phyloP scores from a whole-genome alignment of 148 eudicot species.

The Mesembryanthemum crystallinum region DNA sequence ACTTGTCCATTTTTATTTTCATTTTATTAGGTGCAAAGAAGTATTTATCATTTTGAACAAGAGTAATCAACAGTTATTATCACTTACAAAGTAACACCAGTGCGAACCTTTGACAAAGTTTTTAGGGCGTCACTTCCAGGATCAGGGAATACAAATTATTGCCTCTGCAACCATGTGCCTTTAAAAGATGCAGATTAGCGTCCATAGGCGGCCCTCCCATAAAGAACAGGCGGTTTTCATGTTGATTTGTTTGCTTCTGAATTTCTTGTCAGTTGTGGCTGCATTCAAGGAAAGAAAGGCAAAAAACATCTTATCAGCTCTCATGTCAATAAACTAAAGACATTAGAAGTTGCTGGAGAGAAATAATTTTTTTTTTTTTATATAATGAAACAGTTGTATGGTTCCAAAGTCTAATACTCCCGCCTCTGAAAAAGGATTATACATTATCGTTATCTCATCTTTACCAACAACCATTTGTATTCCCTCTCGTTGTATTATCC shows the following conservation, averaged over 20 bases:
- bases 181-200: neutral
- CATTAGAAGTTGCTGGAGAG: neutral
- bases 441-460: too few relatives aligned
- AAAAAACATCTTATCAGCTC: neutral
- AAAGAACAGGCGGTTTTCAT: neutral
- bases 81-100: neutral
- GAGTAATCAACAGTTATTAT: neutral
- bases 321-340: neutral
- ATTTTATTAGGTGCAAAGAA: too few relatives aligned
- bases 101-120: neutral
- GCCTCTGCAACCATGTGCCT: conserved; percentile 8
- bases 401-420: neutral
- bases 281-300: neutral
- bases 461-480: too few relatives aligned
- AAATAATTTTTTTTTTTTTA: neutral
- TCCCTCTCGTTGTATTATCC: too few relatives aligned
- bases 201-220: neutral
- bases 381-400: neutral
- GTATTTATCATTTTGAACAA: neutral
- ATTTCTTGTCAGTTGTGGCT: neutral
- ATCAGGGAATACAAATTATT: neutral
- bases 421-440: too few relatives aligned
- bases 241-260: conserved; percentile 1
- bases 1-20: too few relatives aligned
- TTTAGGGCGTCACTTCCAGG: neutral